Percentiles rank a stretch among this genome's conserved stretches.
phyloP scores from a whole-genome alignment of 129 eudicot species.

The Escallonia rubra region DNA sequence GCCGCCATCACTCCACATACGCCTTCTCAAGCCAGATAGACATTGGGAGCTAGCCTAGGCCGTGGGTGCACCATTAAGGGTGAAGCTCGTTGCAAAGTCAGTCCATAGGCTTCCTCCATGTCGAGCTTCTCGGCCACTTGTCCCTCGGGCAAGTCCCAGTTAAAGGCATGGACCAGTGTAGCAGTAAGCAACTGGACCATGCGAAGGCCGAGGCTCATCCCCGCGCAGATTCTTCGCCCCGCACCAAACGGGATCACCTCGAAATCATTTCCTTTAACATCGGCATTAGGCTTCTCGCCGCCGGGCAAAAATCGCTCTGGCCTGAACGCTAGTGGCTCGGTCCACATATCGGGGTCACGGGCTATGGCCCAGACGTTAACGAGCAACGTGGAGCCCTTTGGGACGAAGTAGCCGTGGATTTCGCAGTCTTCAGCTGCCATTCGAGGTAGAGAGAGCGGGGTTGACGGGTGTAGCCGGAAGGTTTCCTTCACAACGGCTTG shows the following conservation, averaged over 20 bases:
- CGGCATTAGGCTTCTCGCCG: conserved; percentile 58
- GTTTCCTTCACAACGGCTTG: conserved; percentile 73
- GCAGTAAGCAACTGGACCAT: conserved; percentile 84
- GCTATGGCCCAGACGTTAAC: conserved; percentile 97
- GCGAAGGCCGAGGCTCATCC: conserved; percentile 65
- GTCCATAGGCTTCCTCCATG: conserved; percentile 86
- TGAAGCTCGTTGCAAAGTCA: conserved; percentile 70
- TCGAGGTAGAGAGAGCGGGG: conserved; percentile 87
- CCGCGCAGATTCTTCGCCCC: conserved; percentile 83
- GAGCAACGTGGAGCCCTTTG: conserved; percentile 64
- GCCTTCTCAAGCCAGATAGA: conserved; percentile 10
- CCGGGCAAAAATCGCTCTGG: conserved; percentile 65
- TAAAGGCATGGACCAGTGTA: conserved; percentile 60
- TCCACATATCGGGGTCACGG: conserved; percentile 73
- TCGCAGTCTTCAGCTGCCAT: conserved; percentile 55
- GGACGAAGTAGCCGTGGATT: conserved; percentile 62
- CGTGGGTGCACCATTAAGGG: conserved; percentile 71
- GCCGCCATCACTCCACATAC: not conserved
- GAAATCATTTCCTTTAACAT: conserved; percentile 61
- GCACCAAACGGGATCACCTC: conserved; percentile 82
- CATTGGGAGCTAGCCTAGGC: conserved; percentile 50
- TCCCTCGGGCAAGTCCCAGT: conserved; percentile 54
- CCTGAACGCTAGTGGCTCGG: conserved; percentile 56
- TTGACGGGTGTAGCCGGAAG: conserved; percentile 81
- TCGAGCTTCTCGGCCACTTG: conserved; percentile 29